Evolutionary conservation across 208 protist species (phyloP).

Genomic region (Wallacemonas sp.): DNA sequence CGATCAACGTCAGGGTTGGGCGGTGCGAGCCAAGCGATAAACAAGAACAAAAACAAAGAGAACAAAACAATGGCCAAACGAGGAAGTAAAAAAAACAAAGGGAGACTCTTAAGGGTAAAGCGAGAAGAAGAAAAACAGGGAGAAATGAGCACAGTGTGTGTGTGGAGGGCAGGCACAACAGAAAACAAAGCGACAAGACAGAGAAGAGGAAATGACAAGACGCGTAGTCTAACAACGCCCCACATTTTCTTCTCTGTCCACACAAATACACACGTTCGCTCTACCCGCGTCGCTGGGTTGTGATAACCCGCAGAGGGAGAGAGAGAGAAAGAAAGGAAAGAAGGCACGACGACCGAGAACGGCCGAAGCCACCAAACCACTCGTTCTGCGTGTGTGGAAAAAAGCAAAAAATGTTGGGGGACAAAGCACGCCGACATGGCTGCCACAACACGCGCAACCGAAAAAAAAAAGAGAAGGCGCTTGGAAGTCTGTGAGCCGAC

Average conservation of each 20-base stretch:
- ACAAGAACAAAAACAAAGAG: slow-evolving; percentile 1
- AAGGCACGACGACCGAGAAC: too few species aligned
- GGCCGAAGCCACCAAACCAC: too few species aligned
- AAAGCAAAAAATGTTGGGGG: too few species aligned
- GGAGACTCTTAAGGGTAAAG: background rate
- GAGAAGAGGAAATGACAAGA: background rate
- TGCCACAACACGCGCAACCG: too few species aligned
- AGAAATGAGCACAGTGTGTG: background rate
- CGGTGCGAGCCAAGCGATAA: too few species aligned
- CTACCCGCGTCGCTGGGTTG: too few species aligned
- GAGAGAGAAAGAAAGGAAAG: slow-evolving; percentile 10
- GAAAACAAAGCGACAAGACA: background rate
- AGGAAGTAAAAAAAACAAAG: slow-evolving; percentile 12
- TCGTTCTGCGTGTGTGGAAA: too few species aligned
- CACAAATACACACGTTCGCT: too few species aligned
- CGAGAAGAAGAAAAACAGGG: background rate
- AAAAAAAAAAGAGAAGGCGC: background rate
- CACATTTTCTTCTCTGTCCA: too few species aligned
- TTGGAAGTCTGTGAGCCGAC: background rate
- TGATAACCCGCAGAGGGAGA: background rate
- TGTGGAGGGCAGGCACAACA: background rate
- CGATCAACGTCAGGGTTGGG: too few species aligned
- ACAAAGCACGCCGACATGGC: too few species aligned
- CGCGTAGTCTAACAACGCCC: background rate
- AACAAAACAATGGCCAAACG: background rate